These are phyloP conservation scores for Boletus mariae DNA, from an alignment of 1,284 basidiomycete genomes.

Conservation along the genomic window DNA sequence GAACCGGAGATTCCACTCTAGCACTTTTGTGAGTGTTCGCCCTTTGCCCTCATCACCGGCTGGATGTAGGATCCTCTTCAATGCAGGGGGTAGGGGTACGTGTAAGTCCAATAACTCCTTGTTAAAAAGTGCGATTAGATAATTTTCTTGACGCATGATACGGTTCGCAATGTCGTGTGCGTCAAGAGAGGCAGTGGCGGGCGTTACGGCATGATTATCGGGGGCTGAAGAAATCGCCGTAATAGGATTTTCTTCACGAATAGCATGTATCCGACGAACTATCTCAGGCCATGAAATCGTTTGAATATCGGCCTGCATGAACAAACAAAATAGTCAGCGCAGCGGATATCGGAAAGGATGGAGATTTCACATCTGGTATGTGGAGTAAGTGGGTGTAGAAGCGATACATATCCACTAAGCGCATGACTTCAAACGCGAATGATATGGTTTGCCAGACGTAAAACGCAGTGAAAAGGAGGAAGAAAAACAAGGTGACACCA, in stretches of 20 bases:
- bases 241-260: slow-evolving; percentile 87
- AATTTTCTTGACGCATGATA: slow-evolving; percentile 97
- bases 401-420: slow-evolving; percentile 87
- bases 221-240: slow-evolving; percentile 76
- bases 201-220: slow-evolving; percentile 45
- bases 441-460: slow-evolving; percentile 74
- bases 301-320: slow-evolving; percentile 83
- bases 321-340: slow-evolving; percentile 12
- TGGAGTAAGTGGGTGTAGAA: slow-evolving; percentile 82
- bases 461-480: slow-evolving; percentile 76
- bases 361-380: slow-evolving; percentile 72
- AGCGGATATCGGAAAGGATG: background rate
- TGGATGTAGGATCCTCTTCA: slow-evolving; percentile 48
- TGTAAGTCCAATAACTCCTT: slow-evolving; percentile 91
- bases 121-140: slow-evolving; percentile 96
- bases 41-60: slow-evolving; percentile 59
- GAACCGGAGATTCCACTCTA: slow-evolving; percentile 96
- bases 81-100: slow-evolving; percentile 64
- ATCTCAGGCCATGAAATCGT: slow-evolving; percentile 97
- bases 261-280: slow-evolving; percentile 82
- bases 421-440: slow-evolving; percentile 63
- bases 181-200: slow-evolving; percentile 73
- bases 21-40: slow-evolving; percentile 77
- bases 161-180: slow-evolving; percentile 96
- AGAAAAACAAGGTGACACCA: slow-evolving; percentile 77